Percentiles rank a stretch among this genome's conserved stretches.
These are phyloP conservation scores for Geoglossum glabrum DNA, from an alignment of 495 filamentous ascomycete species.

Conservation along the genomic window DNA sequence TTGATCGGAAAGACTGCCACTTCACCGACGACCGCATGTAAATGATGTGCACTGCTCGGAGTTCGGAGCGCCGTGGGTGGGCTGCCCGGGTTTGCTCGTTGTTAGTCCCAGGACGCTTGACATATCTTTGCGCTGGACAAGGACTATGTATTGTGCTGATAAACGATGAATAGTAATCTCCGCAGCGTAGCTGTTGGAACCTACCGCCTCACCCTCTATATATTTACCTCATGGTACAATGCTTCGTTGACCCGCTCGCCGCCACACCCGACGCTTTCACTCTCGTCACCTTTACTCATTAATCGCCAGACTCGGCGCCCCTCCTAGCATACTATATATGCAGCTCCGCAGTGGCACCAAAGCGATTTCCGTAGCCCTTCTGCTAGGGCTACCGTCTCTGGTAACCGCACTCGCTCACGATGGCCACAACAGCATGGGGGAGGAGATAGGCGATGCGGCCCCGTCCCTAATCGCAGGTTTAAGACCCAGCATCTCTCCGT, in stretches of 20 bases:
- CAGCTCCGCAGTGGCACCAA: background rate
- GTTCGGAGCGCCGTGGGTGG: background rate
- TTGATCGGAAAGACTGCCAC: too few species aligned
- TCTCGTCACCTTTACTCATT: background rate
- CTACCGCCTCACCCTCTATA: too few species aligned
- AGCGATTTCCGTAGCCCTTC: constrained; percentile 13
- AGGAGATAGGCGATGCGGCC: constrained; percentile 4
- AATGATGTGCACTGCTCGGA: background rate
- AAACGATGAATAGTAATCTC: too few species aligned
- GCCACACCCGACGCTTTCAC: background rate
- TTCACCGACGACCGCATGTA: too few species aligned
- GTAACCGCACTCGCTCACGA: constrained; percentile 16
- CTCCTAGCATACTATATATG: background rate
- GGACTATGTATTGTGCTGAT: background rate
- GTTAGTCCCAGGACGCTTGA: background rate
- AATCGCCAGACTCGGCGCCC: background rate
- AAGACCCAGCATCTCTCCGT: background rate
- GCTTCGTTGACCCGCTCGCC: background rate
- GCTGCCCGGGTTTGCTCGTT: background rate
- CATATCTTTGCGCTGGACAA: background rate
- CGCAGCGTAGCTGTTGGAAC: too few species aligned
- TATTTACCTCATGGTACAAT: too few species aligned
- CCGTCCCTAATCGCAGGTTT: background rate
- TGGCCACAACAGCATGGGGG: constrained; percentile 4
- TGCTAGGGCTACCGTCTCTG: constrained; percentile 16